A percentile compares a stretch with the other conserved stretches of the same genome.
Evolutionary conservation across 352 stramenopile genomes (phyloP).

Genomic region (Globisporangium cylindrosporum): DNA sequence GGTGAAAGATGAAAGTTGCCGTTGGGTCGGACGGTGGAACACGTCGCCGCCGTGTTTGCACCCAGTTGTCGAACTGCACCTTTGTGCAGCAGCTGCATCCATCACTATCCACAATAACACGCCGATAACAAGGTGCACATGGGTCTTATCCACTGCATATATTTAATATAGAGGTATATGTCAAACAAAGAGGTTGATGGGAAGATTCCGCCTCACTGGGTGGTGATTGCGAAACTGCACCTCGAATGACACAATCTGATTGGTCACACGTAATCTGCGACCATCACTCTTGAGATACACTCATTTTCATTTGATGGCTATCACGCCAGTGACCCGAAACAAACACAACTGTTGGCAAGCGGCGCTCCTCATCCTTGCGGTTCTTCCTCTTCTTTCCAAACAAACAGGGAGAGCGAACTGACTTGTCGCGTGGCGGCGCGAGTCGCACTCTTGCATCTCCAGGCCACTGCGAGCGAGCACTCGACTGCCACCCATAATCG

Average conservation of each 20-base stretch:
- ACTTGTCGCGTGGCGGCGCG: background rate
- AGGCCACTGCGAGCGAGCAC: too few species aligned
- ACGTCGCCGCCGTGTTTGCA: background rate
- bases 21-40: background rate
- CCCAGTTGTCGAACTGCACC: background rate
- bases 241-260: constrained; percentile 3
- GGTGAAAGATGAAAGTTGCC: background rate
- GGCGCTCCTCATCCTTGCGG: background rate
- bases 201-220: background rate
- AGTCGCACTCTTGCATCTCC: background rate
- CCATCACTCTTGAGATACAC: constrained; percentile 2
- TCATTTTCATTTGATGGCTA: background rate
- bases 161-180: background rate
- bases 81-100: background rate
- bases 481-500: background rate
- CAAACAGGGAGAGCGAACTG: background rate
- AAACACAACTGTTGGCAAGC: background rate
- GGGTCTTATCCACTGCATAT: too few species aligned
- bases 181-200: background rate
- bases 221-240: background rate
- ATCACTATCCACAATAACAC: background rate
- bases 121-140: too few species aligned
- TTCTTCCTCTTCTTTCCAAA: background rate
- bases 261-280: constrained; percentile 2
- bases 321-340: background rate